Conservation (phyloP, 352 stramenopile species). For the Globisporangium recalcitrans region DNA sequence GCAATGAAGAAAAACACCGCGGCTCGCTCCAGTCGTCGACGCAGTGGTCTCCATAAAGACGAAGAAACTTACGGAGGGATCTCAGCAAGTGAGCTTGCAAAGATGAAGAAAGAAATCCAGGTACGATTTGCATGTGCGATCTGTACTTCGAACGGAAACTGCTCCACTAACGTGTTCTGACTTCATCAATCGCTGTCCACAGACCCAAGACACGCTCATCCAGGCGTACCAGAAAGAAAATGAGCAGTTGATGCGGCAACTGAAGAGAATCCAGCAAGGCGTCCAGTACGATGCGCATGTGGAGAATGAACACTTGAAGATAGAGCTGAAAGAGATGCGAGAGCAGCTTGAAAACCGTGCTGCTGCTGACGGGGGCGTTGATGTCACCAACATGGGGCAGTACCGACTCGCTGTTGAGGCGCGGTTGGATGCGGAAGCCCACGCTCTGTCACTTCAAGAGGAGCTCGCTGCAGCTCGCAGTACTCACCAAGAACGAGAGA, state of each 20-base stretch:
- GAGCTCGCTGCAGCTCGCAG: conserved; percentile 35
- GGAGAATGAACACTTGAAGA: conserved; percentile 63
- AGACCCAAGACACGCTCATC: conserved; percentile 75
- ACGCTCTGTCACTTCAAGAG: conserved; percentile 48
- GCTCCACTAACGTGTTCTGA: neutral
- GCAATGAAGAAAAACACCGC: neutral
- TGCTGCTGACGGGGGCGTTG: conserved; percentile 7
- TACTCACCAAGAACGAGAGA: conserved; percentile 45
- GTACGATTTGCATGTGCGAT: conserved; percentile 12
- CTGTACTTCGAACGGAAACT: neutral
- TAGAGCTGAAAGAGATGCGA: conserved; percentile 41
- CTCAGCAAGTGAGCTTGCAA: conserved; percentile 12
- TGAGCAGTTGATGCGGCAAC: conserved; percentile 73
- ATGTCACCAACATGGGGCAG: conserved; percentile 35
- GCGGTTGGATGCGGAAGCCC: conserved; percentile 51
- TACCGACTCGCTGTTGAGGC: conserved; percentile 57
- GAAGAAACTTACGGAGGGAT: neutral
- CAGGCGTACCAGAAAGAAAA: conserved; percentile 80
- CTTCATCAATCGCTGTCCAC: neutral
- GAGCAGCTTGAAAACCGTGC: conserved; percentile 20
- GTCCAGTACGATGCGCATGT: conserved; percentile 64
- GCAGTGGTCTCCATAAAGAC: neutral
- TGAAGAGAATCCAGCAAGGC: conserved; percentile 59
- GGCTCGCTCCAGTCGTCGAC: neutral
- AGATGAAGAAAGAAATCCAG: conserved; percentile 57